phyloP scores from a whole-genome alignment of 176 grass and related monocot species.

The Cymbopogon citratus region DNA sequence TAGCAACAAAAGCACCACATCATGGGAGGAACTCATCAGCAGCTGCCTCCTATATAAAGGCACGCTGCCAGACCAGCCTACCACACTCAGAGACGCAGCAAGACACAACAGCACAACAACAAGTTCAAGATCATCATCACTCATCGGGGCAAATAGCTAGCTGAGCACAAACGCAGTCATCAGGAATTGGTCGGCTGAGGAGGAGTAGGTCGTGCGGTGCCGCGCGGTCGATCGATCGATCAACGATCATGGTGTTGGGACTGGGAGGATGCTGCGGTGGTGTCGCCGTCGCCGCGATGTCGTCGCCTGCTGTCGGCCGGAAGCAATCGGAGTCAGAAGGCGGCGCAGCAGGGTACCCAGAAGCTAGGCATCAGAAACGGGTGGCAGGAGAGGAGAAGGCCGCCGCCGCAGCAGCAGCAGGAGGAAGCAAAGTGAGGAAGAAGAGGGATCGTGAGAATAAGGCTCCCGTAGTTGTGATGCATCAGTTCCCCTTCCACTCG shows the following conservation, averaged over 20 bases:
- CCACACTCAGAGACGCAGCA: background rate
- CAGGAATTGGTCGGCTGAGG: background rate
- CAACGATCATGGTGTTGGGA: background rate
- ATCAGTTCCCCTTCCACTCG: slow-evolving; percentile 47
- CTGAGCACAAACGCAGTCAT: background rate
- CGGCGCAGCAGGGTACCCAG: too few species aligned
- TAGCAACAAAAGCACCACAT: background rate
- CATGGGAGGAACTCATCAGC: background rate
- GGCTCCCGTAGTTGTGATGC: background rate
- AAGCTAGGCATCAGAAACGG: background rate
- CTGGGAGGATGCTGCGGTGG: background rate
- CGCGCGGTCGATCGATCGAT: too few species aligned
- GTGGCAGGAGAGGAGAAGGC: background rate
- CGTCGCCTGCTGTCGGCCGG: background rate
- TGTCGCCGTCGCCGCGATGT: background rate
- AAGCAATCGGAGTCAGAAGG: background rate
- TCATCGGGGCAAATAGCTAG: background rate
- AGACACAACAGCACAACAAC: background rate
- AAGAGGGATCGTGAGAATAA: slow-evolving; percentile 2
- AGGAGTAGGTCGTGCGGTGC: background rate
- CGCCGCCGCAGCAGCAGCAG: background rate
- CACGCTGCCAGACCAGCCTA: background rate
- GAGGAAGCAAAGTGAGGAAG: background rate
- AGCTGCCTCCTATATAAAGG: background rate
- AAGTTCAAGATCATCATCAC: background rate